Conservation (phyloP, 163 green algal genomes). For the Chlamydomonas reinhardtii region DNA sequence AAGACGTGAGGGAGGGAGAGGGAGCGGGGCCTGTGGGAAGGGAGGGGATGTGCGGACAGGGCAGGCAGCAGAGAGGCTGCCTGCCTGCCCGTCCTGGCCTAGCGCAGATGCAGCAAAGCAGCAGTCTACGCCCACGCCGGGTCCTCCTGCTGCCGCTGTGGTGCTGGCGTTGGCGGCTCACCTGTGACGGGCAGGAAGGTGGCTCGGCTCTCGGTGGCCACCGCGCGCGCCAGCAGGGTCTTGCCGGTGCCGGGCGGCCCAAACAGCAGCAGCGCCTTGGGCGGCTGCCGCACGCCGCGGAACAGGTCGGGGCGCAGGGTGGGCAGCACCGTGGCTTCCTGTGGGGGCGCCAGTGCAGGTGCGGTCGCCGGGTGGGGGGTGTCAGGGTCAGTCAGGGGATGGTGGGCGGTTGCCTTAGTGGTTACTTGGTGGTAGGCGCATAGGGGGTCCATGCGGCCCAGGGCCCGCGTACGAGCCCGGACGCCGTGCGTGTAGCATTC, state of each 20-base stretch:
- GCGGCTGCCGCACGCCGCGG: slow-evolving; percentile 50
- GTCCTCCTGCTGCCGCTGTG: too few relatives aligned
- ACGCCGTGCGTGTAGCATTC: too few relatives aligned
- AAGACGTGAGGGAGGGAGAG: not conserved
- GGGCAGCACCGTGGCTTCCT: slow-evolving; percentile 61
- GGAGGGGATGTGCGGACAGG: too few relatives aligned
- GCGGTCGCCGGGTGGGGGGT: too few relatives aligned
- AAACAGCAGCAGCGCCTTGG: slow-evolving; percentile 63
- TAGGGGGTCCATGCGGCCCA: too few relatives aligned
- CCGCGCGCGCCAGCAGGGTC: slow-evolving; percentile 93
- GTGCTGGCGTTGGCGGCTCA: not conserved
- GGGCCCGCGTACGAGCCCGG: too few relatives aligned
- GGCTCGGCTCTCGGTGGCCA: slow-evolving; percentile 78
- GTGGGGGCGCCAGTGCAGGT: not conserved
- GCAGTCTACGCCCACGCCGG: too few relatives aligned
- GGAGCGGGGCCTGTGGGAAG: too few relatives aligned
- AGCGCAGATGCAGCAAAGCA: too few relatives aligned
- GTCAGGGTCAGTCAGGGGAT: not conserved
- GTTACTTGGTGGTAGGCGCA: too few relatives aligned
- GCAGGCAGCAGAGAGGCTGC: too few relatives aligned
- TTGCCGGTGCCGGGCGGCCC: slow-evolving; percentile 86
- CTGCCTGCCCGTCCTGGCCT: too few relatives aligned
- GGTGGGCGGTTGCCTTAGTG: not conserved
- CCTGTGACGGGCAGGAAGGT: slow-evolving; percentile 80
- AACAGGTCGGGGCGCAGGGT: slow-evolving; percentile 59